Base-by-base conservation (phyloP, 2,329 filamentous ascomycete species). In the Diplodia intermedia region DNA sequence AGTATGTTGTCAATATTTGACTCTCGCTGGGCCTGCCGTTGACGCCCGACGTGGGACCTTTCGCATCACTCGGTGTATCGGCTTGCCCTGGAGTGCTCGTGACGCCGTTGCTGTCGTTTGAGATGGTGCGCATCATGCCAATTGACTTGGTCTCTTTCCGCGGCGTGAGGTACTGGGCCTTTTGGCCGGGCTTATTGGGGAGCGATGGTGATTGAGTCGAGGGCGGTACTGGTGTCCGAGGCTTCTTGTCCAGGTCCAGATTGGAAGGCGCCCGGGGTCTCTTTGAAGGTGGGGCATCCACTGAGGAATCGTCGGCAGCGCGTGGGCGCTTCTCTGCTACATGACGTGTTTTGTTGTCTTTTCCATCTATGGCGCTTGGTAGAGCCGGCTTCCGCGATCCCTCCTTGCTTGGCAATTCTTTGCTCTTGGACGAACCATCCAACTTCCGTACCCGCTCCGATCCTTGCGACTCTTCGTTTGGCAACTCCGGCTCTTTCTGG, bases 1-100 rank as follows among this genome's bases (percentile, higher is more conserved):
- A 81, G 23, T 78, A 76, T 1, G 77, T 73, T 8, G 77, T 76
- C 69, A 82, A 79, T 1, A 78, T 71, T 15, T 77, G 71, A 4
- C 79, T 76, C 11, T 78, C 76, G 75, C 72, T 56, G 73, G 74
- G 60, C 67, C 74, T 76, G 26, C 69, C 72, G 43, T 73, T 77
- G 14, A 76, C 23, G 8, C 75, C 73, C 52, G 26, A 68, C 52
- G 50, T 79, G 74, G 15, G 69, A 18, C 62, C 69, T 67, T 60
- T 76, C 74, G 20, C 68, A 69, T 67, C 65, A 31, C 76, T 76
- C 47, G 77, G 77, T 20, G 72, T 65, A 26, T 53, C 69, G 3
- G 72, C 77, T 33, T 75, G 75, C 4, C 76, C 78, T 43, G 78
- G 77, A 3, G 77, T 68, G 36, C 40, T 60, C 26, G 60, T 79